Percentiles rank a stretch among this genome's conserved stretches.
phyloP scores from a whole-genome alignment of 345 rosid genomes.

The Syzygium jambos region DNA sequence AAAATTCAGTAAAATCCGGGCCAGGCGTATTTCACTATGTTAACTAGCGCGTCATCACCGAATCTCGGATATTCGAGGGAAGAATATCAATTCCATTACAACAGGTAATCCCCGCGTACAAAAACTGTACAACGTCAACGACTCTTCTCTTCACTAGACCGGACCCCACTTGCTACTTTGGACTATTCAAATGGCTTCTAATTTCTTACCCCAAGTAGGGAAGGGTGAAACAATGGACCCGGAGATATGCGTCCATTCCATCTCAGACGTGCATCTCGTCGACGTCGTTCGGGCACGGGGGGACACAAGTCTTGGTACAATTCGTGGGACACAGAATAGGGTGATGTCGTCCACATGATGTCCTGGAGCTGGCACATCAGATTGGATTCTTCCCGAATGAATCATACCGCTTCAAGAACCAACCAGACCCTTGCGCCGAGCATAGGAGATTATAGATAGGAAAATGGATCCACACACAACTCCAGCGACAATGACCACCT shows the following conservation, averaged over 20 bases:
- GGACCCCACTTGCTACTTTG: background rate
- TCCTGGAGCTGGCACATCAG: background rate
- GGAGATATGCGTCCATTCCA: background rate
- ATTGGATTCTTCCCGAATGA: background rate
- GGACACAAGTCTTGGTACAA: background rate
- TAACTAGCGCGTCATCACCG: background rate
- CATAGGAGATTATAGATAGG: constrained; percentile 38
- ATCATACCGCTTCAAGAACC: constrained; percentile 28
- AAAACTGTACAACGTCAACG: background rate
- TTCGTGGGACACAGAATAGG: background rate
- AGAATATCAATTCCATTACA: background rate
- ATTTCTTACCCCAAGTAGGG: background rate
- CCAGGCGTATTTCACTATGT: background rate
- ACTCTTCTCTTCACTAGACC: background rate
- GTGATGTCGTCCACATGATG: background rate
- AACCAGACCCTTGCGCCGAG: constrained; percentile 61
- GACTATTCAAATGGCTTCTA: background rate
- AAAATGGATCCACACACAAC: constrained; percentile 27
- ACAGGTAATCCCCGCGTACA: background rate
- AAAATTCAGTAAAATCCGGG: background rate
- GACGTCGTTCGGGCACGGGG: background rate
- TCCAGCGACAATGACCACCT: constrained; percentile 54
- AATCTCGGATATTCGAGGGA: background rate
- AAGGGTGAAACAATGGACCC: background rate
- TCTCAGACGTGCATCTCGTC: background rate